Evolutionary conservation across 345 rosid species (phyloP), one percentile per base, ranked within the genome.

Genomic region (Mercurialis annua): DNA sequence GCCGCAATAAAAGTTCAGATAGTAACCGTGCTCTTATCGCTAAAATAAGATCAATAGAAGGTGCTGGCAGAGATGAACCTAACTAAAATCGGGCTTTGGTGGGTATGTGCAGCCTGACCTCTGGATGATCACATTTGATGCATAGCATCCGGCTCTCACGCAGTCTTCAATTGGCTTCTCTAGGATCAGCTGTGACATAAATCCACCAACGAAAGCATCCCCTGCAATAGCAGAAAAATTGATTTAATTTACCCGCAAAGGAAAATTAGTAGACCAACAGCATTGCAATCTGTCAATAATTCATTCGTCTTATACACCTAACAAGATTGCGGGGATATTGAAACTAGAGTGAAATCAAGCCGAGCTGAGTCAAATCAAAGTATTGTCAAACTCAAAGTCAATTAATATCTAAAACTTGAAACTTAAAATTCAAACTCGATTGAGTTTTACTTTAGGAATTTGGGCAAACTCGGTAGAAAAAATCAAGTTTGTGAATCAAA

Each of bases 51-150:
- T 2, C 2, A 6, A 2, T 6, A 31, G 1, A 11, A 17, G 46
- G 18, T 21, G 17, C 6, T 30, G 6, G 21, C 21, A 20, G 14
- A 30, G 5, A 11, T 4, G 11, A 24, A 50, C 73, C 62, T 76
- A 85, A 18, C 60, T 72, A 72, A 84, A 84, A 20, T 84, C 74
- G 2, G 90, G 90, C 81, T 82, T 84, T 46, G 72, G 83, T 0
- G 94, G 94, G 40, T 84, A 89, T 59, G 96, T 86, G 96, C 99
- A 94, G 34, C 99, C 97, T 51, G 96, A 84, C 82, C 98, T 86
- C 56, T 89, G 99, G 82, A 93, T 93, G 59, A 93, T 79, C 18
- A 88, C 92, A 51, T 90, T 88, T 17, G 96, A 78, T 0, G 93
- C 98, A 29, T 94, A 91, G 69, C 84, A 82, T 15, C 92, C 99